Conservation (phyloP, 1,284 basidiomycete genomes). For the Phenoliferia sp. region DNA sequence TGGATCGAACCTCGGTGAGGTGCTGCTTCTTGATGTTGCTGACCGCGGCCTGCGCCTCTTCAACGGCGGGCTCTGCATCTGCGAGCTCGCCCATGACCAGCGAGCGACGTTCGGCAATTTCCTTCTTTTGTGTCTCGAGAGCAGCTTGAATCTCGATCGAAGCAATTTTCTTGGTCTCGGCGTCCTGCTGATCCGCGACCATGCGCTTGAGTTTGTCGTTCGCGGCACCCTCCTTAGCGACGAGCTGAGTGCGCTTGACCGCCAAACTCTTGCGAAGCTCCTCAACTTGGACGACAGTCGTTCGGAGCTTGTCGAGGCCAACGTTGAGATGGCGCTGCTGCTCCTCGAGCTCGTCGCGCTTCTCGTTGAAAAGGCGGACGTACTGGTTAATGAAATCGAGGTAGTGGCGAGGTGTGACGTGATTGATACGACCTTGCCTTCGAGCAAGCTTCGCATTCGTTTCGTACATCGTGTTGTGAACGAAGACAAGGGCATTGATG, state of each 20-base stretch:
- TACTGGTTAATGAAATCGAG: constrained; percentile 99
- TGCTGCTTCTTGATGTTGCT: constrained; percentile 97
- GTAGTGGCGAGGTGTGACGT: constrained; percentile 97
- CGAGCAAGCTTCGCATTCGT: constrained; percentile 85
- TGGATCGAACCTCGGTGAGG: constrained; percentile 92
- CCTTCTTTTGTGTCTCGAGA: constrained; percentile 80
- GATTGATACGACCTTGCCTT: constrained; percentile 87
- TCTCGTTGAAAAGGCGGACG: constrained; percentile 91
- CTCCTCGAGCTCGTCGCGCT: constrained; percentile 97
- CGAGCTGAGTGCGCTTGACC: constrained; percentile 84
- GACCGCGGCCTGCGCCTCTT: constrained; percentile 91
- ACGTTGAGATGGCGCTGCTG: constrained; percentile 98
- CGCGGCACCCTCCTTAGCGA: constrained; percentile 89
- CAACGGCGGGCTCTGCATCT: constrained; percentile 93
- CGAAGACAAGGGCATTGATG: constrained; percentile 87
- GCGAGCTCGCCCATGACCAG: constrained; percentile 94
- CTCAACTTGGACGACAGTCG: constrained; percentile 93
- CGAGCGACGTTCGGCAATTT: constrained; percentile 79
- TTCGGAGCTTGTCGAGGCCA: constrained; percentile 92
- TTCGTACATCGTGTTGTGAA: constrained; percentile 84
- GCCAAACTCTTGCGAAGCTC: constrained; percentile 93
- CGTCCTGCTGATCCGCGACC: constrained; percentile 97
- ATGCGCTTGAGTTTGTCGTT: constrained; percentile 97
- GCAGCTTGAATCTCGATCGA: constrained; percentile 95
- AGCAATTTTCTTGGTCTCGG: constrained; percentile 94